Evolutionary conservation across 2,329 filamentous ascomycete genomes (phyloP), one percentile per base, ranked within the genome.

Genomic region (Botrytis deweyae): DNA sequence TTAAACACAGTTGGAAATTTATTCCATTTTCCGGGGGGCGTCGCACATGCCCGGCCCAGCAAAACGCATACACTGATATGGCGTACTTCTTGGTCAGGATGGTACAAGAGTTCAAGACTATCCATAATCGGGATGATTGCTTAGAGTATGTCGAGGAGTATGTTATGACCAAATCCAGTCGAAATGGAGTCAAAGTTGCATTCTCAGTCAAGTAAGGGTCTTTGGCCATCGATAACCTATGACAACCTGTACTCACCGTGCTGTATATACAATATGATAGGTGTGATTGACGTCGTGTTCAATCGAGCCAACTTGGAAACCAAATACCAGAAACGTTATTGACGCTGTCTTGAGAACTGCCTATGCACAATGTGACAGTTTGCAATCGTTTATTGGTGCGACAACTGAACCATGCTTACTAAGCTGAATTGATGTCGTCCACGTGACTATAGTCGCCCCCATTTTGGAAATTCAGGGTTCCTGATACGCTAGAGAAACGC

Each of bases 1-100:
- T 81, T 1, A 76, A 81, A 55, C 81, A 83, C 33, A 82, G 73
- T 65, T 76, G 65, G 72, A 58, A 59, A n/a, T 74, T 55, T 36
- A 64, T 74, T 49, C 52, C 68, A 9, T 72, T 67, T 62, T 61
- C 61, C 38, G 69, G 49, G 40, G 62, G 73, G 42, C 42, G 25
- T 29, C 46, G 70, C 4, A 69, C 38, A 29, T 74, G 73, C 58
- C 65, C 70, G 14, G 73, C 52, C 36, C 73, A 74, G 61, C 71
- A 70, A 25, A 69, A 73, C 18, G 61, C 42, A 12, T 66, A 73
- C 20, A 73, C 65, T 40, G 46, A 73, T 22, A 64, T 73, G 42
- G 40, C 55, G 33, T 62, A 59, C 33, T 55, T 66, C 7, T 33
- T 66, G n/a, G 70, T 70, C 12, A 68, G 49, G 16, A 46, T 73